Evolutionary conservation across 768 basidiomycete genomes (phyloP).

Genomic region (Boletus coccyginus): DNA sequence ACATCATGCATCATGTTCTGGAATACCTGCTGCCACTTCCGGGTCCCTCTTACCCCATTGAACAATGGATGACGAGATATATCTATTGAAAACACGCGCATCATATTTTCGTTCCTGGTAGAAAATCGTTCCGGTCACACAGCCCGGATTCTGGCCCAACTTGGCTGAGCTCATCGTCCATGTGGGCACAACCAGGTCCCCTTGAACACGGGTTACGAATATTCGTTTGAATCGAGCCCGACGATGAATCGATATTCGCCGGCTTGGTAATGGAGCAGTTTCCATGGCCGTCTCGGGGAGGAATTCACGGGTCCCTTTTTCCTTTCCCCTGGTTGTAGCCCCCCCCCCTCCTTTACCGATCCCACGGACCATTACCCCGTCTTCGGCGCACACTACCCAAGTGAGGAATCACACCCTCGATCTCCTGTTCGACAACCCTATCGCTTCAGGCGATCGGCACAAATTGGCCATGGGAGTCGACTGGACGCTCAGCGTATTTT

Average conservation of each 20-base stretch:
- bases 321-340: constrained; percentile 30
- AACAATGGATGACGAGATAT: constrained; percentile 47
- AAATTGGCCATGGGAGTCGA: constrained; percentile 60
- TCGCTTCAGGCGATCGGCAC: constrained; percentile 47
- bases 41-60: constrained; percentile 30
- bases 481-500: constrained; percentile 54
- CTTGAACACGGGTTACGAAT: constrained; percentile 56
- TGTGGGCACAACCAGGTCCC: constrained; percentile 36
- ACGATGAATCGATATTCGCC: constrained; percentile 57
- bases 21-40: constrained; percentile 22
- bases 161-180: constrained; percentile 54
- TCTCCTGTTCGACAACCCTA: constrained; percentile 48
- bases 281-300: neutral
- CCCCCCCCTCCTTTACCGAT: constrained; percentile 60
- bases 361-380: constrained; percentile 43
- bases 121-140: constrained; percentile 27
- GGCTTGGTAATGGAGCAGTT: constrained; percentile 39
- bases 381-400: constrained; percentile 46
- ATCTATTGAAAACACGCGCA: constrained; percentile 55
- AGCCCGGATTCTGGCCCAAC: constrained; percentile 54
- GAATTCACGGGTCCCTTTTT: too few species aligned
- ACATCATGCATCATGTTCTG: constrained; percentile 21
- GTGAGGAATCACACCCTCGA: constrained; percentile 53
- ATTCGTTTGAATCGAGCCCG: constrained; percentile 62
- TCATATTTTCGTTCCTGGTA: constrained; percentile 48